Evolutionary conservation across 1,139 yeast species (phyloP).

Genomic region (Zygoascus hellenicus): DNA sequence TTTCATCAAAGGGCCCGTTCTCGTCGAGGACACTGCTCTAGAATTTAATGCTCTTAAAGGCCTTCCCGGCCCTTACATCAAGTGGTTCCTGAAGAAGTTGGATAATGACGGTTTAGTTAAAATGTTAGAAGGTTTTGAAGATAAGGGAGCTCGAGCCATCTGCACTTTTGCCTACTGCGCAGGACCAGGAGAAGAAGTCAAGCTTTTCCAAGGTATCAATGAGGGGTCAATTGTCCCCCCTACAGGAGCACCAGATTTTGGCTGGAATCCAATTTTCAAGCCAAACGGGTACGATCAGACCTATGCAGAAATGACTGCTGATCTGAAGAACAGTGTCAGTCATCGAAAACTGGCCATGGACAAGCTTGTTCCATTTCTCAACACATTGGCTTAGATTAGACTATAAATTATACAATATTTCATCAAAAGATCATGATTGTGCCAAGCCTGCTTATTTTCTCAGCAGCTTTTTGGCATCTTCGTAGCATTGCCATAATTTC

Average conservation of each 20-base stretch:
- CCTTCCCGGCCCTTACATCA: conserved; percentile 88
- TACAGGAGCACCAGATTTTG: conserved; percentile 76
- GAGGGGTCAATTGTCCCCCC: conserved; percentile 71
- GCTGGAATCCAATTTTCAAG: conserved; percentile 91
- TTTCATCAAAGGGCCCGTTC: conserved; percentile 61
- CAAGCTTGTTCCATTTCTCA: conserved; percentile 57
- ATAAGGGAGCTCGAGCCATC: conserved; percentile 80
- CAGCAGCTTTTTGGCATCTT: conserved; percentile 37
- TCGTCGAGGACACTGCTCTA: conserved; percentile 93
- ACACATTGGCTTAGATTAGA: conserved; percentile 10
- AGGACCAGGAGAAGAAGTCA: conserved; percentile 67
- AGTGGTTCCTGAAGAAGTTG: conserved; percentile 76
- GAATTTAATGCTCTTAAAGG: conserved; percentile 75
- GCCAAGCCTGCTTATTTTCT: conserved; percentile 22
- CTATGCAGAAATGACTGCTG: conserved; percentile 81
- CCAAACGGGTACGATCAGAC: conserved; percentile 66
- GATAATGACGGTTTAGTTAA: conserved; percentile 72
- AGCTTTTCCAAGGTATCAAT: conserved; percentile 79
- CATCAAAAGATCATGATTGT: neutral
- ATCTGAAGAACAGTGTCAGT: conserved; percentile 69
- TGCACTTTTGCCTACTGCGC: conserved; percentile 91
- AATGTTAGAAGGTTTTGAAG: conserved; percentile 73
- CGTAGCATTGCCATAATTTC: conserved; percentile 61
- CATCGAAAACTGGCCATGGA: conserved; percentile 82
- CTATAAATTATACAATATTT: too few relatives aligned